Percentiles rank a stretch among this genome's conserved stretches.
Conservation (phyloP, 2,329 filamentous ascomycete species). For the Fusarium tricinctum region DNA sequence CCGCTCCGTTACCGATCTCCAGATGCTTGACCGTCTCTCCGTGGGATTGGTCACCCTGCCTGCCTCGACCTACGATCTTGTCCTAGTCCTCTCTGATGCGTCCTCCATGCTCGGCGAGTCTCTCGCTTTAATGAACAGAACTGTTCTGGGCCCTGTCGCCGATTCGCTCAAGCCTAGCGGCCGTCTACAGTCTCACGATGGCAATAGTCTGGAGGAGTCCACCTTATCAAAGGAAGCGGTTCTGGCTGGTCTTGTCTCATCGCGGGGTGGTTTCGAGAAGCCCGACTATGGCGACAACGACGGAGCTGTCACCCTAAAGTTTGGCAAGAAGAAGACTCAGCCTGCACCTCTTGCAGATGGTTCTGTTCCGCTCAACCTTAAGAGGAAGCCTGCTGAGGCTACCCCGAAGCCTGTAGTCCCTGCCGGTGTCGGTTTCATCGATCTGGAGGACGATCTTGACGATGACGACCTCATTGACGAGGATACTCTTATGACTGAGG, state of each 20-base stretch:
- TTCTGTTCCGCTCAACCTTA: constrained; percentile 59
- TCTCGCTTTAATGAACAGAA: constrained; percentile 72
- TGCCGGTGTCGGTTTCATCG: constrained; percentile 76
- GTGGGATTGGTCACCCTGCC: constrained; percentile 85
- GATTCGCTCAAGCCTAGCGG: constrained; percentile 78
- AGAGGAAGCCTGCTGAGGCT: constrained; percentile 55
- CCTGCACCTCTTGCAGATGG: constrained; percentile 40
- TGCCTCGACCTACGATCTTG: constrained; percentile 81
- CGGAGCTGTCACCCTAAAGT: constrained; percentile 67
- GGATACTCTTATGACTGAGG: constrained; percentile 85
- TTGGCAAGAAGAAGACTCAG: constrained; percentile 56
- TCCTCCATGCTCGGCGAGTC: constrained; percentile 77
- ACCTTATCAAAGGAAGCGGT: constrained; percentile 77
- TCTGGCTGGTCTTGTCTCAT: constrained; percentile 80
- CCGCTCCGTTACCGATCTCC: constrained; percentile 84
- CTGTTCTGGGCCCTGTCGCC: constrained; percentile 78
- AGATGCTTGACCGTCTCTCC: constrained; percentile 96
- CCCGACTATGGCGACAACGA: constrained; percentile 71
- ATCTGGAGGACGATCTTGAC: constrained; percentile 74
- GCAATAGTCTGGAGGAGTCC: constrained; percentile 65
- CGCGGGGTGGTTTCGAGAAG: constrained; percentile 78
- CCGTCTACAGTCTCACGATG: constrained; percentile 77
- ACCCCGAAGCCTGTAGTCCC: constrained; percentile 61
- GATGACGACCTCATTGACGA: constrained; percentile 94
- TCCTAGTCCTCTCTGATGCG: constrained; percentile 86